Evolutionary conservation across 345 rosid genomes (phyloP).

Genomic region (Litchi chinensis): DNA sequence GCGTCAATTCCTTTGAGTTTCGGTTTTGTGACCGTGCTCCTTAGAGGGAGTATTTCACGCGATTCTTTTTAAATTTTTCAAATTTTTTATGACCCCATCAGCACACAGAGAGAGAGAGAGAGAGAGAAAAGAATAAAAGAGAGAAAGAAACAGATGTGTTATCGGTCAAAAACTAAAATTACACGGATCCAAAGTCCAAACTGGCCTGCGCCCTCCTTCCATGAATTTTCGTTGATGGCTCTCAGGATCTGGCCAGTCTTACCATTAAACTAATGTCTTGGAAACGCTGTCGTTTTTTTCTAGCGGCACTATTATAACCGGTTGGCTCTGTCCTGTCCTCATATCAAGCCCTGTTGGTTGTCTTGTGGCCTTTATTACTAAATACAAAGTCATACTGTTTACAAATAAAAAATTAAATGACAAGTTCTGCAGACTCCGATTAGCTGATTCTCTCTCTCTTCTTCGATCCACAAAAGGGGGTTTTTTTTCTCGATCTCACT

Average conservation of each 20-base stretch:
- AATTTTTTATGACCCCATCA: no score
- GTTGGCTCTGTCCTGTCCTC: background rate
- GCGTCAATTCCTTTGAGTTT: no score
- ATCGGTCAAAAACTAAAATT: no score
- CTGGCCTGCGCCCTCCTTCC: constrained; percentile 30
- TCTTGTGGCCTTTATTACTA: background rate
- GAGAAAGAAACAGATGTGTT: no score
- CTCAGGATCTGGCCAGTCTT: background rate
- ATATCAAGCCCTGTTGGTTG: background rate
- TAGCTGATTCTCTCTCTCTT: background rate
- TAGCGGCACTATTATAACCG: no score
- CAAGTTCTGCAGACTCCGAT: background rate
- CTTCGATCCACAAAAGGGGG: background rate
- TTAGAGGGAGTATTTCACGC: no score
- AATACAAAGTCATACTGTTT: background rate
- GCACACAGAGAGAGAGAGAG: no score
- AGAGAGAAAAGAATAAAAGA: no score
- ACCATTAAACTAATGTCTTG: background rate
- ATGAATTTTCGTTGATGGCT: constrained; percentile 15
- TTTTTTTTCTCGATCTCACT: constrained; percentile 7
- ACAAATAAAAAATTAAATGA: background rate
- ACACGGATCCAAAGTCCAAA: background rate
- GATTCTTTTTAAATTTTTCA: no score
- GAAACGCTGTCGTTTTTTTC: background rate
- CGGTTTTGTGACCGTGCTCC: no score